phyloP scores from a whole-genome alignment of 768 basidiomycete species.

The Hygrocybe punicea region DNA sequence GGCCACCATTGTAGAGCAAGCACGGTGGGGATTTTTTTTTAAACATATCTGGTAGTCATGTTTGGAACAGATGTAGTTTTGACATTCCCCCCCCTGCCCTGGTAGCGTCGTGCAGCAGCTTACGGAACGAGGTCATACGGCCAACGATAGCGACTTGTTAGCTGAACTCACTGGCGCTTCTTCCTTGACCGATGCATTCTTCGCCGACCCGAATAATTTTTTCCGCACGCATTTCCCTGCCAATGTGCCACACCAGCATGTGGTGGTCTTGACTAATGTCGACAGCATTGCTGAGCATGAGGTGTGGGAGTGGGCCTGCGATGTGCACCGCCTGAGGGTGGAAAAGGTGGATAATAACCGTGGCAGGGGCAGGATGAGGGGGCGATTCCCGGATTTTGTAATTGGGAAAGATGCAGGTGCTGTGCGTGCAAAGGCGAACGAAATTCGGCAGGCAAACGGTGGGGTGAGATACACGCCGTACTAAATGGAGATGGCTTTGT shows the following conservation, averaged over 20 bases:
- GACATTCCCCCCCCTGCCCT: too few species aligned
- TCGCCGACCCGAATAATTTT: not conserved
- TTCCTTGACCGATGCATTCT: not conserved
- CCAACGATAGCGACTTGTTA: not conserved
- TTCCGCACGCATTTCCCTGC: not conserved
- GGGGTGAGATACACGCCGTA: too few species aligned
- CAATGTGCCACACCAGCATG: not conserved
- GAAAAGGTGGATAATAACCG: slow-evolving; percentile 1
- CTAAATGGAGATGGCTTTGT: too few species aligned
- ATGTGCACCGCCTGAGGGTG: not conserved
- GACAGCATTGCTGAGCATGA: not conserved
- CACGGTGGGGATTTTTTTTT: too few species aligned
- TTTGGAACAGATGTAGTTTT: too few species aligned
- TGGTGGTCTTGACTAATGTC: not conserved
- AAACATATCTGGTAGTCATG: too few species aligned
- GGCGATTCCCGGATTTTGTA: slow-evolving; percentile 1
- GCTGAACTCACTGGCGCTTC: not conserved
- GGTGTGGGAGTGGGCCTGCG: slow-evolving; percentile 3
- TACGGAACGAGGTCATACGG: too few species aligned
- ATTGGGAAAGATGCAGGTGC: not conserved
- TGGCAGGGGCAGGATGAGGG: not conserved
- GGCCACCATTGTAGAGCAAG: too few species aligned
- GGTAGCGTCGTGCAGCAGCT: too few species aligned
- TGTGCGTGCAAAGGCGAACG: not conserved
- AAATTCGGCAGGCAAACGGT: not conserved